Conservation (phyloP, 129 eudicot species). For the Gnaphalium uliginosum region DNA sequence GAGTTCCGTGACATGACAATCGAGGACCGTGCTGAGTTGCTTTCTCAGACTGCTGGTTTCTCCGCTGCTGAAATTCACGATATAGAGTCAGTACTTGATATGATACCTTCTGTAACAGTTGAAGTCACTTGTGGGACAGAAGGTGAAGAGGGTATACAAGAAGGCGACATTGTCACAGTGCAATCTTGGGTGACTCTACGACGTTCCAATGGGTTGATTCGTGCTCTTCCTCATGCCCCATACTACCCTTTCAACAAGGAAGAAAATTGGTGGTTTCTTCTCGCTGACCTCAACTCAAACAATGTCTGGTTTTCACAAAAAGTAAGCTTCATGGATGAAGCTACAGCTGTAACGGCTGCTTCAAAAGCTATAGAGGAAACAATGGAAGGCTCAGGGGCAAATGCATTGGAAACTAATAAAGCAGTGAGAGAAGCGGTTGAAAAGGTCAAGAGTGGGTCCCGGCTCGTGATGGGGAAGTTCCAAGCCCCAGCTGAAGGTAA, state of each 20-base stretch:
- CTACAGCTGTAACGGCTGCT: slow-evolving; percentile 65
- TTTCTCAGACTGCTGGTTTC: slow-evolving; percentile 63
- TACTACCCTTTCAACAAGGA: slow-evolving; percentile 83
- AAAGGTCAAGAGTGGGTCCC: slow-evolving; percentile 69
- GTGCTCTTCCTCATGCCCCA: slow-evolving; percentile 88
- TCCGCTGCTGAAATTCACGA: slow-evolving; percentile 65
- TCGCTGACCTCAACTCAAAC: slow-evolving; percentile 74
- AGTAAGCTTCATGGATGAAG: slow-evolving; percentile 80
- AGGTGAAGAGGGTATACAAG: slow-evolving; percentile 98
- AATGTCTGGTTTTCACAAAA: slow-evolving; percentile 85
- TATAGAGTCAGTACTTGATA: slow-evolving; percentile 71
- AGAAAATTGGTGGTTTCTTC: slow-evolving; percentile 79
- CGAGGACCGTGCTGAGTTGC: slow-evolving; percentile 71
- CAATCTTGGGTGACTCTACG: slow-evolving; percentile 80
- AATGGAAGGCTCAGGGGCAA: slow-evolving; percentile 76
- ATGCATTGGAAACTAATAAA: slow-evolving; percentile 48
- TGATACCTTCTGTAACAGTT: slow-evolving; percentile 70
- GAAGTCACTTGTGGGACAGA: slow-evolving; percentile 84
- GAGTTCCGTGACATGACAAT: slow-evolving; percentile 67
- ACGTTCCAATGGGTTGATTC: slow-evolving; percentile 69
- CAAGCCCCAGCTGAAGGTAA: slow-evolving; percentile 82
- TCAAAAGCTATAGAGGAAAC: slow-evolving; percentile 68
- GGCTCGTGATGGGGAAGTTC: slow-evolving; percentile 80
- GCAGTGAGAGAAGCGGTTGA: slow-evolving; percentile 71
- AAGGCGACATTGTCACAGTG: slow-evolving; percentile 81